Evolutionary conservation across 805 yeast genomes (phyloP), one percentile per base, ranked within the genome.

Genomic region (Ogataea naganishii): DNA sequence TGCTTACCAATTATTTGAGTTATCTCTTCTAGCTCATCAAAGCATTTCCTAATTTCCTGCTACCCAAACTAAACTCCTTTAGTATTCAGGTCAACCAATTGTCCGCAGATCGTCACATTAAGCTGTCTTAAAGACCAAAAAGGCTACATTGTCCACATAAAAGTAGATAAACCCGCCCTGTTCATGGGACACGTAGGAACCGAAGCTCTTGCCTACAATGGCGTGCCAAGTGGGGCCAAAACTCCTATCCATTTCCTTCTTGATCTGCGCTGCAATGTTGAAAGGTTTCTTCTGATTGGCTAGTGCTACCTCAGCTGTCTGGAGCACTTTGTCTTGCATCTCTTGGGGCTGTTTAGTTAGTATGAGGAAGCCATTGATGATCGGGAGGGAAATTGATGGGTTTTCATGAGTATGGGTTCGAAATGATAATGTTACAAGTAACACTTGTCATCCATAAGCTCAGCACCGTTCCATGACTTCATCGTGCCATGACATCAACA

Each of bases 201-300:
- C 89, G 53, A 81, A 82, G 43, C 75, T 76, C 51, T 72, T 77
- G 8, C 92, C 94, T 31, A 80, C 86, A 29, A 82, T 67, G 3
- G 79, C 83, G 49, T 82, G 89, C 94, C 92, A 82, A 23, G 83
- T 72, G 18, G 75, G 68, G 0, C 88, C 89, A 35, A 64, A 70
- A 26, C 62, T 52, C 27, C 66, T 64, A 48, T 81, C 92, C 52
- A 80, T 52, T 38, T 64, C 63, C 41, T 77, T 76, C 58, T 81
- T 82, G 36, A 80, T 53, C 32, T 56, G 60, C 0, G 75, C 66
- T 11, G 92, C 88, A 21, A 80, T 60, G 31, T 80, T 89, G 40
- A 72, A 72, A 33, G 72, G 75, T 11, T 66, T 53, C 22, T 53
- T 53, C 43, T 62, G 60, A 13, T 58, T 44, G 17, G 58, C 53